Base-by-base conservation (phyloP, 2,329 filamentous ascomycete species). In the Epicoccum sorghinum region DNA sequence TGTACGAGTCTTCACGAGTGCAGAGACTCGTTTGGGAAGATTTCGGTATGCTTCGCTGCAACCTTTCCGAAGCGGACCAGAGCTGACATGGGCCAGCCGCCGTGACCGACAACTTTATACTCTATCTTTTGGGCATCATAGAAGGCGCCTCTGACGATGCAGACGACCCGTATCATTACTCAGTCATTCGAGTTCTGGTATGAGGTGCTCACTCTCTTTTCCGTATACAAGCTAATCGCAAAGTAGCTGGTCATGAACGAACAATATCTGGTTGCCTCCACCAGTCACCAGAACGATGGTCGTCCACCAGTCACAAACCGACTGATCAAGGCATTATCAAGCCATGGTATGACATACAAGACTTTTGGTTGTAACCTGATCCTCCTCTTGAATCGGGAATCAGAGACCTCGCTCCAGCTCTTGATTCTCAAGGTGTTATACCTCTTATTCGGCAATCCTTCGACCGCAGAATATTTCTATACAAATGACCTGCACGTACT, bases 291-390 rank as follows among this genome's bases (percentile, higher is more conserved):
- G 52, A 55, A 59, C 51, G 52, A 72, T 27, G 76, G 76, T 18
- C 69, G 79, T 8, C 75, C 79, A 23, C 83, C 85, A 4, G 77
- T 96, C 52, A 98, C 95, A 4, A 99, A 99, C 70, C 88, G 93
- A 62, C 91, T 99, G 44, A 89, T 99, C 75, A 98, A 98, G 73
- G 83, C 93, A 35, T 82, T 99, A 38, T 93, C 91, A 47, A 81
- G 90, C 23, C 83, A 95, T 67, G 93, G 93, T 3, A 84, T 86
- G 43, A 82, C 82, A 1, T 98, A 92, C 73, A 93, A 93, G 70
- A 97, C 93, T 0, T 99, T 99, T 79, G 95, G 95, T 47, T 93
- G 97, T 78, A 99, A 98, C 65, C 89, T 99, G 57, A 99, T 99
- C 60, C 80, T 99, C 4, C 83, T 99, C 1, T 82, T 99, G 35